These are phyloP conservation scores for Gracilaria caudata DNA, from an alignment of 23 red algal genomes.

Conservation along the genomic window DNA sequence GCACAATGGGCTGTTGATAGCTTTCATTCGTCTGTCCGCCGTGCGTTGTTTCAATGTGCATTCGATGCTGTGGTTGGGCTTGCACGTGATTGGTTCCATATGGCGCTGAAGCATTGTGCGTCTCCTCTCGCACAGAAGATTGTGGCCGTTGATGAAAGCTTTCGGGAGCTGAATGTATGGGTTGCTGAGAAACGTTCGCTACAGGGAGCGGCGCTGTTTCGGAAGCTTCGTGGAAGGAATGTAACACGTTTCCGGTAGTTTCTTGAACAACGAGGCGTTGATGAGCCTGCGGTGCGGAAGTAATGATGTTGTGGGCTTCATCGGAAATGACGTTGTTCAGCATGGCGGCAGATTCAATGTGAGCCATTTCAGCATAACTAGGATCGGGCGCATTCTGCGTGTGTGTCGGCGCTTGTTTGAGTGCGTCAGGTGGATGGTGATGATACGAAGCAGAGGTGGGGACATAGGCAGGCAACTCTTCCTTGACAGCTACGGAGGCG, in stretches of 20 bases:
- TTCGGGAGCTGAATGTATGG: neutral
- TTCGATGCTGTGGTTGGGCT: neutral
- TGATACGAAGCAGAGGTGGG: neutral
- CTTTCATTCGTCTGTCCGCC: neutral
- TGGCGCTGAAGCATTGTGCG: neutral
- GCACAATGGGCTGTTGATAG: neutral
- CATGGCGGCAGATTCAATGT: constrained; percentile 20
- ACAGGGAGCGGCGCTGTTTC: neutral
- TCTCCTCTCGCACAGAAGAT: neutral
- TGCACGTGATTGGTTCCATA: neutral
- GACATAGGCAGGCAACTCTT: neutral
- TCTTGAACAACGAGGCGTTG: neutral
- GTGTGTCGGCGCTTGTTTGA: neutral
- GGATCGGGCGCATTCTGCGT: neutral
- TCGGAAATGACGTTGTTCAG: constrained; percentile 2
- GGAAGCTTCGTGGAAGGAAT: neutral
- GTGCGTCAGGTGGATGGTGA: neutral
- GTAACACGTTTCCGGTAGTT: neutral
- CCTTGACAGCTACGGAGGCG: constrained; percentile 4
- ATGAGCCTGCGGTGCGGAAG: neutral
- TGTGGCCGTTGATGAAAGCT: neutral
- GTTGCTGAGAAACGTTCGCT: neutral
- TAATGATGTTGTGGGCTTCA: neutral
- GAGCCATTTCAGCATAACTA: neutral
- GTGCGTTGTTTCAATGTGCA: neutral